Base-by-base conservation (phyloP, 345 rosid species). In the Microthlaspi erraticum region DNA sequence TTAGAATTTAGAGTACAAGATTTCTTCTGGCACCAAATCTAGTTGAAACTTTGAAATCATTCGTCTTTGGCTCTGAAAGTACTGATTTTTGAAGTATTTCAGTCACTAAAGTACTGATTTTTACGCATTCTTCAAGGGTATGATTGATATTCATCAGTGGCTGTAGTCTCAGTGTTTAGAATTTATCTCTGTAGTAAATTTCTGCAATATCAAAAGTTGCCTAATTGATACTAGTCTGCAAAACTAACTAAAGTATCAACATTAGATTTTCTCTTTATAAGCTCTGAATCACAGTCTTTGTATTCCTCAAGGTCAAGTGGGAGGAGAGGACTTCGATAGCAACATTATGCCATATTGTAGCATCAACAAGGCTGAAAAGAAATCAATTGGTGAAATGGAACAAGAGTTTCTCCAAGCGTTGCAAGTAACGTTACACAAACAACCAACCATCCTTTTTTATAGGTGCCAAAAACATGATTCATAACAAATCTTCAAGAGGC, bases 401-500 rank as follows among this genome's bases (percentile, higher is more conserved):
- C 98, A 91, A 70, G 97, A 91, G 23, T 94, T 94, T 82, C 92
- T 94, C 39, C 98, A 89, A 83, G 98, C 96, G 49, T 80, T 91
- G 52, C 99, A 94, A 77, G 99, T 94, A 73, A 76, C 77, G 60
- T 29, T 36, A 66, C 57, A n/a, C 6, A 50, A 57, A 57, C 65
- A 45, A 13, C 45, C 64, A 23, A 45, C 55, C 20, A 41, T 54
- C 7, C 5, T 18, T 57, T 48, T 46, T 48, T 12, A 32, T 23
- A 52, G 1, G 10, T 29, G 5, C n/a, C n/a, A 10, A 7, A 63
- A 32, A 16, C 20, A 42, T 43, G 39, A 57, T 38, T 13, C 33
- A 37, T 19, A 5, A 9, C 42, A 5, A 41, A 34, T 33, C 42
- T 33, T 59, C 36, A 32, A 13, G 34, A 58, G 11, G 36, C 6